Evolutionary conservation across 1,284 basidiomycete species (phyloP).

Genomic region (Ceratobasidium theobromae): DNA sequence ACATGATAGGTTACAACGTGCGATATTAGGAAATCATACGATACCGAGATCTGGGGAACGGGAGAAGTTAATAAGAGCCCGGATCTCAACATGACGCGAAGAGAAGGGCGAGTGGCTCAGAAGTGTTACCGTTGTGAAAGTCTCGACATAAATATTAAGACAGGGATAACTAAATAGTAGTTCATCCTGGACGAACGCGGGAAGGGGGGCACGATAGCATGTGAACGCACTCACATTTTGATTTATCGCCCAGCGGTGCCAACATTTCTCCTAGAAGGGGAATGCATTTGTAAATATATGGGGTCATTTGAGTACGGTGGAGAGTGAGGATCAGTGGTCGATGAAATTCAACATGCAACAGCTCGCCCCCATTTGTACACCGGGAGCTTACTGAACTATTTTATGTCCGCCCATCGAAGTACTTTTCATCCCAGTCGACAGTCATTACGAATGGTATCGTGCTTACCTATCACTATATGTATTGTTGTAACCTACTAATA

Average conservation of each 20-base stretch:
- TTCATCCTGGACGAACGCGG: slow-evolving; percentile 3
- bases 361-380: slow-evolving; percentile 26
- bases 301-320: background rate
- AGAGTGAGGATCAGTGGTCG: slow-evolving; percentile 4
- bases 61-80: background rate
- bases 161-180: slow-evolving; percentile 28
- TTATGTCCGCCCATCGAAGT: slow-evolving; percentile 32
- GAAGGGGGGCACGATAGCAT: background rate
- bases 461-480: too few species aligned
- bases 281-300: background rate
- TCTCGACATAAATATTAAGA: slow-evolving; percentile 28
- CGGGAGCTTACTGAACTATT: slow-evolving; percentile 1
- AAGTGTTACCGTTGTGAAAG: slow-evolving; percentile 24
- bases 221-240: background rate
- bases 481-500: too few species aligned
- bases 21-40: too few species aligned
- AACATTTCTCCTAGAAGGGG: background rate
- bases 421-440: slow-evolving; percentile 27
- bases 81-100: background rate
- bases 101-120: background rate
- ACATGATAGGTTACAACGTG: too few species aligned
- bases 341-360: slow-evolving; percentile 24
- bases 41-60: too few species aligned
- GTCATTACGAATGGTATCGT: too few species aligned
- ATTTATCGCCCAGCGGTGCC: background rate